Conservation (phyloP, 441 rosid species). For the Isatis lusitanica region DNA sequence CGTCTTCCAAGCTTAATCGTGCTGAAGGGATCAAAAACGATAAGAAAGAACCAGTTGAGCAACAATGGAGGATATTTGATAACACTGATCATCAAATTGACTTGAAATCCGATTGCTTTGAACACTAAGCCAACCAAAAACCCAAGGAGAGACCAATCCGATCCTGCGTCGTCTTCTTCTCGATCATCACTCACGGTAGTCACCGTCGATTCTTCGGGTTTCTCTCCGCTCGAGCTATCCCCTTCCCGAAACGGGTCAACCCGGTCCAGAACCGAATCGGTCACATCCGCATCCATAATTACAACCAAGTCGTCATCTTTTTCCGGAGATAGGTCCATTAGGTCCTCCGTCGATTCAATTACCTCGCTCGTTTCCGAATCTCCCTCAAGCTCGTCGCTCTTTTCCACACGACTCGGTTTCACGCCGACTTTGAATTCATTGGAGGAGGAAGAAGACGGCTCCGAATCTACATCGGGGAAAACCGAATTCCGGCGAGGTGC, state of each 20-base stretch:
- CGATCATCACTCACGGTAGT: slow-evolving; percentile 27
- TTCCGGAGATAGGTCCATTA: slow-evolving; percentile 20
- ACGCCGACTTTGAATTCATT: slow-evolving; percentile 4
- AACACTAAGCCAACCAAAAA: slow-evolving; percentile 52
- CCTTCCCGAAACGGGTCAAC: slow-evolving; percentile 25
- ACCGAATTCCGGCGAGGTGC: slow-evolving; percentile 19
- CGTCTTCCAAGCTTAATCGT: slow-evolving; percentile 40
- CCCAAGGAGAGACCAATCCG: slow-evolving; percentile 42
- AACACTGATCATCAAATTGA: slow-evolving; percentile 50
- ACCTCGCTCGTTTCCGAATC: slow-evolving; percentile 37
- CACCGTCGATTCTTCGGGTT: slow-evolving; percentile 38
- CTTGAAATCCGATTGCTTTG: slow-evolving; percentile 66
- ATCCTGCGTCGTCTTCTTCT: slow-evolving; percentile 13
- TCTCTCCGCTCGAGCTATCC: slow-evolving; percentile 2
- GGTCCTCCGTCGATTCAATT: slow-evolving; percentile 27
- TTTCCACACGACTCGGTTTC: slow-evolving; percentile 22
- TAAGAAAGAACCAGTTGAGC: slow-evolving; percentile 41
- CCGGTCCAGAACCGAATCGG: slow-evolving; percentile 31
- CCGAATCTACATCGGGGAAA: not conserved
- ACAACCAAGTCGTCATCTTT: slow-evolving; percentile 18
- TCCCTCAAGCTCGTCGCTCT: slow-evolving; percentile 17
- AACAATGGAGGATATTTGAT: slow-evolving; percentile 51
- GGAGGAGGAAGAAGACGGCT: slow-evolving; percentile 19
- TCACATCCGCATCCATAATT: slow-evolving; percentile 10
- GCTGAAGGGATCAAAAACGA: slow-evolving; percentile 61